A percentile compares a stretch with the other conserved stretches of the same genome.
These are phyloP conservation scores for Blastobotrys aristatus DNA, from an alignment of 1,139 yeast genomes.

Conservation along the genomic window DNA sequence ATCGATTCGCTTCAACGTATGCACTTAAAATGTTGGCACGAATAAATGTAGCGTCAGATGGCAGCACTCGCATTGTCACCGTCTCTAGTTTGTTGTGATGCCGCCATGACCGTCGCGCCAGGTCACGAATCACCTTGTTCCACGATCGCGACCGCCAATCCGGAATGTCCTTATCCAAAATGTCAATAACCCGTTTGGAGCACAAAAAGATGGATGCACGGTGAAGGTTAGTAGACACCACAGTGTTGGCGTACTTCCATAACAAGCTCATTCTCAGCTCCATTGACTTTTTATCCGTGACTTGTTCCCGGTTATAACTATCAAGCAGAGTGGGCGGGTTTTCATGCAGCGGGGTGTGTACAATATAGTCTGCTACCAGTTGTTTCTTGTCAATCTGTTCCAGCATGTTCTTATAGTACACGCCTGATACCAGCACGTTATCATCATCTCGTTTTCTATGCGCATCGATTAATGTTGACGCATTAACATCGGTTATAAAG, in stretches of 20 bases:
- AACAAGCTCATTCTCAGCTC: conserved; percentile 79
- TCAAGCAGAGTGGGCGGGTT: conserved; percentile 57
- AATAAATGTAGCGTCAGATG: conserved; percentile 51
- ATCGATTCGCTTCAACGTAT: conserved; percentile 87
- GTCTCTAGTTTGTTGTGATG: conserved; percentile 43
- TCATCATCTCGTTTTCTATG: conserved; percentile 68
- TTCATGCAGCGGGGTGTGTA: conserved; percentile 46
- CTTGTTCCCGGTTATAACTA: conserved; percentile 58
- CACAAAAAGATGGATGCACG: conserved; percentile 82
- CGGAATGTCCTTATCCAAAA: conserved; percentile 30
- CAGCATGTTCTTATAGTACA: conserved; percentile 64
- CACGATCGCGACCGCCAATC: conserved; percentile 41
- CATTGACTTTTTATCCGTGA: conserved; percentile 62
- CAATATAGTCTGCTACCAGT: conserved; percentile 55
- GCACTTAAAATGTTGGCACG: conserved; percentile 75
- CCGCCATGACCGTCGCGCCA: conserved; percentile 89
- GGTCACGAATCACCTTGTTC: conserved; percentile 70
- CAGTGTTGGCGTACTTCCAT: conserved; percentile 79
- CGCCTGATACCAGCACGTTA: conserved; percentile 54
- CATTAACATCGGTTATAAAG: conserved; percentile 85
- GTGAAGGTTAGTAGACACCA: conserved; percentile 68
- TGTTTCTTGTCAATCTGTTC: conserved; percentile 76
- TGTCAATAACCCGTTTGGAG: conserved; percentile 46
- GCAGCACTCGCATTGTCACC: conserved; percentile 7
- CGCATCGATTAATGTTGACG: conserved; percentile 79